Base-by-base conservation (phyloP, 208 protist genomes). In the Leishmania gerbilli region DNA sequence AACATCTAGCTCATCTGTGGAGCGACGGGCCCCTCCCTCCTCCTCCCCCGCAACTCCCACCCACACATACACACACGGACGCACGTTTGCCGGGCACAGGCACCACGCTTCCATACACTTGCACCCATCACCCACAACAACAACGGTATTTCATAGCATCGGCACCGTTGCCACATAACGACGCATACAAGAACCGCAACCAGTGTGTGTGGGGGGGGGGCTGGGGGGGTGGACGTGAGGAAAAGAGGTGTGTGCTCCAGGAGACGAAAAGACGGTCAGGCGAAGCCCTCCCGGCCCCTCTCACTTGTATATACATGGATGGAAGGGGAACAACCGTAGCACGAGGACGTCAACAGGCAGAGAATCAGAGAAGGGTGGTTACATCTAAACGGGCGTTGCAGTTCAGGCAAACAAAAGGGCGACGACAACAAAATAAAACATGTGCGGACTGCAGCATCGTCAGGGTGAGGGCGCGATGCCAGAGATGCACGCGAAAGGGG, bases 281-380 rank as follows among this genome's bases (percentile, higher is more conserved):
- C 67, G 21, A 71, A 19, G 40, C n/a, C 40, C 15, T n/a, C 42
- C 42, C 24, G 7, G 24, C 40, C 69, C 42, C 34, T 27, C 69
- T 21, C 49, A 40, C 31, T 27, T 60, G 62, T 58, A 80, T 64
- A n/a, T 81, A 76, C 58, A 81, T 74, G 7, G 40, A 47, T 19
- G 80, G 58, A 81, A 76, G 37, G 77, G 27, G 37, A 76, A 79
- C 55, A 60, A 37, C 27, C 21, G 76, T 34, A 9, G 8, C 56
- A 27, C 34, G 55, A 79, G 0, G 69, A 8, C 13, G 27, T 42
- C 64, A 68, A 31, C 17, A 31, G 3, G 21, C 34, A 45, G 34
- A 27, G 17, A 42, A 45, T 34, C 67, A 47, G 40, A 6, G 24
- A 51, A 51, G 42, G 47, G 40, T 17, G 55, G 69, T 53, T 74